Conservation (phyloP, 164 flowering plant genomes). For the Warburgia ugandensis region DNA sequence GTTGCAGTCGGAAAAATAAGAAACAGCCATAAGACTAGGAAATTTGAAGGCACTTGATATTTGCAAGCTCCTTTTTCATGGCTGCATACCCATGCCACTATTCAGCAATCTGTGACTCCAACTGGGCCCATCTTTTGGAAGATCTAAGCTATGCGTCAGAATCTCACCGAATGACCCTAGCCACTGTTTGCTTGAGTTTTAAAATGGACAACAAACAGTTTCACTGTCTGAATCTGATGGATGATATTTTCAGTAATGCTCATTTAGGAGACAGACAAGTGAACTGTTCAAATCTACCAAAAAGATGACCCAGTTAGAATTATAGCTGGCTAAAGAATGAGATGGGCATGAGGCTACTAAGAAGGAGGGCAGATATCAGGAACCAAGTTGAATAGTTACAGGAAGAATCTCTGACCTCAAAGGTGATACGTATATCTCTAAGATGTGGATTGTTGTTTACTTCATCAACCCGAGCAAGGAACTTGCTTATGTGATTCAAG, state of each 20-base stretch:
- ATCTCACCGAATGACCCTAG: too few species aligned
- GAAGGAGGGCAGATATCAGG: neutral
- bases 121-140: neutral
- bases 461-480: slow-evolving; percentile 66
- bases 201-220: neutral
- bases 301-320: too few species aligned
- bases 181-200: too few species aligned
- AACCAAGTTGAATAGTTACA: neutral
- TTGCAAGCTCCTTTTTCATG: too few species aligned
- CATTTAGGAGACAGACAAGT: too few species aligned
- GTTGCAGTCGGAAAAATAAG: neutral
- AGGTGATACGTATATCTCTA: slow-evolving; percentile 40
- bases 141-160: neutral
- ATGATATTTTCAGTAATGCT: too few species aligned
- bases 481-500: slow-evolving; percentile 47
- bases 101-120: too few species aligned
- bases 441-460: slow-evolving; percentile 41
- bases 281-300: too few species aligned
- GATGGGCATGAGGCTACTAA: neutral
- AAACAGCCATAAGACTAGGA: neutral
- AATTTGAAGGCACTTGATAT: too few species aligned
- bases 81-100: too few species aligned
- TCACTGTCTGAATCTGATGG: too few species aligned
- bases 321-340: too few species aligned
- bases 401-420: slow-evolving; percentile 23